phyloP scores from a whole-genome alignment of 768 basidiomycete species.

The Postia placenta region DNA sequence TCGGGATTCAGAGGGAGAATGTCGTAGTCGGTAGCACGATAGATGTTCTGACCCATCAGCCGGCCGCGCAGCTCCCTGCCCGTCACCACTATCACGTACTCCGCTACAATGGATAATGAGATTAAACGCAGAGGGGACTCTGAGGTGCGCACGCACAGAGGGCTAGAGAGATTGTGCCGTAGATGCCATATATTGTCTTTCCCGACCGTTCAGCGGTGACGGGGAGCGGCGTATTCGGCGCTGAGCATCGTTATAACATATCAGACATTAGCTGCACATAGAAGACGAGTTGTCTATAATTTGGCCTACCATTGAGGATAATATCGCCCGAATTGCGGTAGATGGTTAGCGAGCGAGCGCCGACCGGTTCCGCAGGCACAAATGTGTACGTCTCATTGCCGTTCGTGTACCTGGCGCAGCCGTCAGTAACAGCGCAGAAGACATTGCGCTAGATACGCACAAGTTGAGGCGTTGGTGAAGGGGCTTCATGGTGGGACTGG shows the following conservation, averaged over 20 bases:
- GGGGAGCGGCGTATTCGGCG: constrained; percentile 48
- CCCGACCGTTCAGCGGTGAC: constrained; percentile 51
- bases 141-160: constrained; percentile 44
- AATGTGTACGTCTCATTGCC: constrained; percentile 75
- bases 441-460: constrained; percentile 29
- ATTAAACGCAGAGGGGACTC: not conserved
- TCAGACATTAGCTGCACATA: not conserved
- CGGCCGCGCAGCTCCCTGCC: constrained; percentile 72
- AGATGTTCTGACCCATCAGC: constrained; percentile 82
- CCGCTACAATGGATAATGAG: constrained; percentile 50
- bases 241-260: constrained; percentile 25
- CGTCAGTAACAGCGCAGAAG: constrained; percentile 3
- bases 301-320: constrained; percentile 55
- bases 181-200: constrained; percentile 68
- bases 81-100: constrained; percentile 88
- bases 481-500: constrained; percentile 48
- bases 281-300: no score
- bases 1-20: constrained; percentile 81
- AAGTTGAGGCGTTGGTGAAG: constrained; percentile 70
- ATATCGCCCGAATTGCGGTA: constrained; percentile 73
- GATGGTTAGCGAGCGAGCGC: constrained; percentile 63
- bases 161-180: constrained; percentile 71
- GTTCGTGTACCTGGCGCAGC: constrained; percentile 54
- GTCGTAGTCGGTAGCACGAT: constrained; percentile 85
- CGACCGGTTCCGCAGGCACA: constrained; percentile 56